phyloP scores from a whole-genome alignment of 768 basidiomycete species.

The Leccinum incarnatum region DNA sequence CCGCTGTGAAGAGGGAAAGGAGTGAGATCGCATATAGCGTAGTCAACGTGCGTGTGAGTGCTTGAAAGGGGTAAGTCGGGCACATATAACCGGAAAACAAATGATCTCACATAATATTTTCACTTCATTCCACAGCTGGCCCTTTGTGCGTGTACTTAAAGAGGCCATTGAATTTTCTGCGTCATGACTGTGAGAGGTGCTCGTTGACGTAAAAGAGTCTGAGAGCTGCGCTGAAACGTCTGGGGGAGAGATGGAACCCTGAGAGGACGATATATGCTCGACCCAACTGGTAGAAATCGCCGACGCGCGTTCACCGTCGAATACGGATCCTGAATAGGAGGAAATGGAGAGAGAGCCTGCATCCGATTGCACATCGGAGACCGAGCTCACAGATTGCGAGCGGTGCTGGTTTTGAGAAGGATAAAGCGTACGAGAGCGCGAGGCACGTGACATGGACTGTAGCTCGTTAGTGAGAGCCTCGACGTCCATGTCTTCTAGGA shows the following conservation, averaged over 20 bases:
- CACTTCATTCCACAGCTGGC: slow-evolving; percentile 89
- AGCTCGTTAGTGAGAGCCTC: slow-evolving; percentile 63
- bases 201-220: slow-evolving; percentile 40
- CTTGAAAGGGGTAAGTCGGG: slow-evolving; percentile 37
- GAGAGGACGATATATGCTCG: slow-evolving; percentile 35
- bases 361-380: slow-evolving; percentile 44
- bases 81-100: background rate
- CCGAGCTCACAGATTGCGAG: slow-evolving; percentile 36
- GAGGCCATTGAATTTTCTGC: slow-evolving; percentile 8
- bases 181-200: slow-evolving; percentile 33
- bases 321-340: slow-evolving; percentile 36
- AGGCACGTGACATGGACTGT: slow-evolving; percentile 42
- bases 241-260: background rate
- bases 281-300: slow-evolving; percentile 44
- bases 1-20: slow-evolving; percentile 78
- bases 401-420: slow-evolving; percentile 12
- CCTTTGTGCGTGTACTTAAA: slow-evolving; percentile 52
- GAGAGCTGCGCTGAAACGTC: slow-evolving; percentile 31
- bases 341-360: slow-evolving; percentile 41
- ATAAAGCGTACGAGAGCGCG: slow-evolving; percentile 16
- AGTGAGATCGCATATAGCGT: slow-evolving; percentile 84
- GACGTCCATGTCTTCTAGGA: slow-evolving; percentile 74
- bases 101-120: slow-evolving; percentile 72
- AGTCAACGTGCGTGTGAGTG: slow-evolving; percentile 84
- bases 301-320: slow-evolving; percentile 38